These are phyloP conservation scores for Lecanicillium sp. DNA, from an alignment of 2,329 filamentous ascomycete genomes.

Conservation along the genomic window DNA sequence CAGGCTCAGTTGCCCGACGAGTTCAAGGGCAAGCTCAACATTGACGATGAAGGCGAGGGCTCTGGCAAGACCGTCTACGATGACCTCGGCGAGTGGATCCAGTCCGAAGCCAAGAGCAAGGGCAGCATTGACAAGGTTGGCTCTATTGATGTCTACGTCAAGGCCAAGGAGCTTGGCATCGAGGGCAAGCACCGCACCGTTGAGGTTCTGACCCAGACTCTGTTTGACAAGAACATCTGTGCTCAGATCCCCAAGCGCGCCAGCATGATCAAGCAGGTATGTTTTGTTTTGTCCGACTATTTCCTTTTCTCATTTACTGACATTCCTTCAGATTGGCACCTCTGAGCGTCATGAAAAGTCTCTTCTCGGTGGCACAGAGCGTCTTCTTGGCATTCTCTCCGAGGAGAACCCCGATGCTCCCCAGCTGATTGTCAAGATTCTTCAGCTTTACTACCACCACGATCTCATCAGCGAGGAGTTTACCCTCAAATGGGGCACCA, in stretches of 20 bases:
- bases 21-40: conserved; percentile 83
- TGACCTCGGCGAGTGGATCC: conserved; percentile 87
- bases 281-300: conserved; percentile 15
- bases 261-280: conserved; percentile 78
- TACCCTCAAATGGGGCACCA: conserved; percentile 82
- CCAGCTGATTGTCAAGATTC: conserved; percentile 71
- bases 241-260: conserved; percentile 81
- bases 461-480: conserved; percentile 85
- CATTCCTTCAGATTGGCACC: conserved; percentile 55
- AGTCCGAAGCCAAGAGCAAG: conserved; percentile 61
- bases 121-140: conserved; percentile 71
- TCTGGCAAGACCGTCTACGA: conserved; percentile 74
- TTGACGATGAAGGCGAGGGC: conserved; percentile 75
- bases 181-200: conserved; percentile 91
- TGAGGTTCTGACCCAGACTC: conserved; percentile 81
- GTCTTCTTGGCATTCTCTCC: conserved; percentile 64
- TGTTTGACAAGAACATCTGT: conserved; percentile 86
- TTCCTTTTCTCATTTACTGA: conserved; percentile 18
- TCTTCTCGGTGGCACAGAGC: conserved; percentile 89
- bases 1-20: conserved; percentile 89
- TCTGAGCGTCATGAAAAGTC: conserved; percentile 94
- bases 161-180: conserved; percentile 93
- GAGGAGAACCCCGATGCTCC: conserved; percentile 72
- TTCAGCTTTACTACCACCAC: conserved; percentile 83
- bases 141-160: conserved; percentile 87